Evolutionary conservation across 257 asterid species (phyloP), one percentile per base, ranked within the genome.

Genomic region (Solanum pennellii): DNA sequence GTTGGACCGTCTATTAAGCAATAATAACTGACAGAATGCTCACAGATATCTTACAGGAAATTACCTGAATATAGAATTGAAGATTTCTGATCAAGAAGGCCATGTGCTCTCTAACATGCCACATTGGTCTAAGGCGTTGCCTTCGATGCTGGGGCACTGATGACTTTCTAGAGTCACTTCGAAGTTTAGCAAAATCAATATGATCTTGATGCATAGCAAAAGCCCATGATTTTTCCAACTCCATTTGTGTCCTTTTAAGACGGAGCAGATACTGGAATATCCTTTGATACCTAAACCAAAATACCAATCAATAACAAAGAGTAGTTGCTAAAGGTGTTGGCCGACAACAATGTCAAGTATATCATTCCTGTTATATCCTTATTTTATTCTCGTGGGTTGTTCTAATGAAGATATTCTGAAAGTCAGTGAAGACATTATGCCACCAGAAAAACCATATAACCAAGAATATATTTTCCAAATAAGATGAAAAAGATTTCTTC

Each of bases 51-150:
- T 68, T 80, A 42, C 29, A 49, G 86, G 7, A 83, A 27, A 29
- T 89, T 90, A 94, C 99, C 99, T 96, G 99, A 87, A 97, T 95
- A 89, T 97, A 96, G 86, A 96, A 96, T 87, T 97, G 98, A 92
- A 97, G 95, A 91, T 97, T 97, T 89, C 99, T 93, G 85, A 97
- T 96, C 91, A 97, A 91, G 93, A 96, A 97, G 88, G 99, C 99
- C 99, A 96, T 97, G 83, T 96, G 98, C 90, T 97, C 99, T 93
- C 99, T 93, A 88, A 95, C 91, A 87, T 94, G 97, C 99, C 99
- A 97, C 99, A 96, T 93, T 72, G 98, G 98, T 89, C 93, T 94
- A 91, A 93, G 93, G 62, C 90, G 94, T 69, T 95, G 98, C 59
- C 95, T 93, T 73, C 93, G 94, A 92, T 92, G 98, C 86, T 93